Conservation (phyloP, 257 asterid species). For the Nicotiana obtusifolia region DNA sequence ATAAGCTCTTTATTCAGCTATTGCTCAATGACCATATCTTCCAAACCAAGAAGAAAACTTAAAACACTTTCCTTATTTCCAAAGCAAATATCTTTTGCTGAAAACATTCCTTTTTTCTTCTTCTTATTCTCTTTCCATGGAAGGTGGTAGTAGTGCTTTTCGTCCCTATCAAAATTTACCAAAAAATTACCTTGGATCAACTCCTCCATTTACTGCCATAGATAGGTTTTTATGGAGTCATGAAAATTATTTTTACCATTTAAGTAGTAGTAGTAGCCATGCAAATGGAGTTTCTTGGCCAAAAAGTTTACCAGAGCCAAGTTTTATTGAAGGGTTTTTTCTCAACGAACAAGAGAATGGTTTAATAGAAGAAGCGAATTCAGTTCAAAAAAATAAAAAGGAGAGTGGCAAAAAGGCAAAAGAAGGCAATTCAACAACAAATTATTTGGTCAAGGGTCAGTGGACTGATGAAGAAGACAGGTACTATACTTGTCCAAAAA, state of each 20-base stretch:
- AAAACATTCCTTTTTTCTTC: conserved; percentile 8
- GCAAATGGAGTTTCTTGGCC: conserved; percentile 17
- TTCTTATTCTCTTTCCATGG: conserved; percentile 30
- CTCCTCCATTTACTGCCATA: conserved; percentile 26
- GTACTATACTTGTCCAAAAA: conserved; percentile 13
- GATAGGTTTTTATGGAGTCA: conserved; percentile 36
- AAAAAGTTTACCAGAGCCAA: not conserved
- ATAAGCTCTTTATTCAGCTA: not conserved
- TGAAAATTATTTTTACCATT: conserved; percentile 3
- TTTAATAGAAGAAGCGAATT: too few species aligned
- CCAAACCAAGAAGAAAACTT: conserved; percentile 10
- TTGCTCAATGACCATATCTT: not conserved
- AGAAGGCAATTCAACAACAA: conserved; percentile 10
- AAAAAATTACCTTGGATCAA: not conserved
- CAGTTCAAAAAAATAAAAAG: not conserved
- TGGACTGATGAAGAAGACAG: conserved; percentile 75
- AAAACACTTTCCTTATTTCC: conserved; percentile 14
- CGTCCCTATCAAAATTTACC: not conserved
- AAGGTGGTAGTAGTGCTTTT: conserved; percentile 20
- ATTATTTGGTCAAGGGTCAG: conserved; percentile 50
- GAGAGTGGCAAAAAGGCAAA: conserved; percentile 13
- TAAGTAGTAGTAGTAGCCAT: not conserved
- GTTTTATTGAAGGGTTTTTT: conserved; percentile 9
- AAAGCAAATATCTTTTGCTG: conserved; percentile 23
- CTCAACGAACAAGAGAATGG: not conserved